Base-by-base conservation (phyloP, 352 stramenopile genomes). In the Pythium monospermum region DNA sequence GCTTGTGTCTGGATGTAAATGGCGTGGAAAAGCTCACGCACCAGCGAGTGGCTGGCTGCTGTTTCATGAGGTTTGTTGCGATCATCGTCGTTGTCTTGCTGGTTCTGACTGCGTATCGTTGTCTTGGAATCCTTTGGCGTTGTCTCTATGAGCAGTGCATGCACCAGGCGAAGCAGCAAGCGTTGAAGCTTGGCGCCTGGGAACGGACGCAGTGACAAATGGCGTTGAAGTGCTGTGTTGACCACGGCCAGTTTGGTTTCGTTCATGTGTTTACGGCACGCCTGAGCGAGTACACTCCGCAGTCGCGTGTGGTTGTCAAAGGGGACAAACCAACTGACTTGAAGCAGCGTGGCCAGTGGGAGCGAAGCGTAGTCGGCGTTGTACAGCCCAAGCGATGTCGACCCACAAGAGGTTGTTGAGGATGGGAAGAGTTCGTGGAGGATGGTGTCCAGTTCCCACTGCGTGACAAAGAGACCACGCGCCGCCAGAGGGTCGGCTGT, bases 241-340 rank as follows among this genome's bases (percentile, higher is more conserved):
- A 86, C 30, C 11, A 67, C 36, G 12, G 74, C 72, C 6, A 88
- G 43, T 31, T 78, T 73, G 1, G 70, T 52, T 26, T 86, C 74
- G 43, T 70, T 75, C 49, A 86, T 25, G 36, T 85, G 74, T 18
- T 65, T 67, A 15, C 70, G 70, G 1, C 68, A 83, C 30, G 84
- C 73, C 47, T 83, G 73, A 33, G 83, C 69, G 4, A 86, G 58
- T 18, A 82, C 55, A 37, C 32, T 72, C 18, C 74, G 64, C 8
- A 85, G 48, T 5, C 68, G 49, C 12, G 59, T 30, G 12, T 84
- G 51, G 12, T 83, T 53, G 16, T 81, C 70, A 15, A 88, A 83
- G 10, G 74, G 74, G n/a, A 86, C 36, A 44, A 86, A 82, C 76
- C 76, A 86, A 28, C 70, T 85, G 12, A 73, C 68, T 51, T 73